Base-by-base conservation (phyloP, 306 rosid genomes). In the Lotus japonicus region DNA sequence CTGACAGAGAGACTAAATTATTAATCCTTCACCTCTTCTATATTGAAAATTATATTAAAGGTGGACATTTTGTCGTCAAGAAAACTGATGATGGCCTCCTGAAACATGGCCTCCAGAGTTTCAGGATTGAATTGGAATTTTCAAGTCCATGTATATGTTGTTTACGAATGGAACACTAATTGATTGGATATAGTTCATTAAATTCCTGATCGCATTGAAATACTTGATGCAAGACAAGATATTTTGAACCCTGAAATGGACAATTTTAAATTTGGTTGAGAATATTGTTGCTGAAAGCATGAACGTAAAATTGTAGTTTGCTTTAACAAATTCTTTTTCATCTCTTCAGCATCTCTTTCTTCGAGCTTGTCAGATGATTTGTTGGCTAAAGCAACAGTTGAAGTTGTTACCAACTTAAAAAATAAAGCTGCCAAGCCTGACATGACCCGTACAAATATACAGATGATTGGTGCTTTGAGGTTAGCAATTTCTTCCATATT, bases 381-480 rank as follows among this genome's bases (percentile, higher is more conserved):
- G 75, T 72, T 92, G 84, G 96, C 98, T 13, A 92, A 77, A 81
- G 95, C 95, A 41, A 92, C 96, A 1, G 71, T 74, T 63, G 84
- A 84, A 81, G 95, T 92, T 73, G 96, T 92, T 69, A 71, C 68
- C 63, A 84, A 81, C 77, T 87, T 92, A 84, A 87, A 83, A 84
- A 85, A 63, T 76, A 89, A 87, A 76, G 80, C 78, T 63, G 43
- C 79, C 16, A 89, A 86, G 79, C 84, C 95, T 6, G 95, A 92
- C 67, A 66, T 92, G 89, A 87, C 85, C 51, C 96, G 96, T 16
- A 92, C 96, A 26, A 92, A 89, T 77, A 92, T 92, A 82, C 96
- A 92, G 84, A 89, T 89, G 98, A 92, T 92, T 74, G 98, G 98
- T 85, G 96, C 98, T 82, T 76, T 92, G 77, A 92, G 98, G 98